Evolutionary conservation across 306 rosid species (phyloP).

Genomic region (Phaseolus lunatus): DNA sequence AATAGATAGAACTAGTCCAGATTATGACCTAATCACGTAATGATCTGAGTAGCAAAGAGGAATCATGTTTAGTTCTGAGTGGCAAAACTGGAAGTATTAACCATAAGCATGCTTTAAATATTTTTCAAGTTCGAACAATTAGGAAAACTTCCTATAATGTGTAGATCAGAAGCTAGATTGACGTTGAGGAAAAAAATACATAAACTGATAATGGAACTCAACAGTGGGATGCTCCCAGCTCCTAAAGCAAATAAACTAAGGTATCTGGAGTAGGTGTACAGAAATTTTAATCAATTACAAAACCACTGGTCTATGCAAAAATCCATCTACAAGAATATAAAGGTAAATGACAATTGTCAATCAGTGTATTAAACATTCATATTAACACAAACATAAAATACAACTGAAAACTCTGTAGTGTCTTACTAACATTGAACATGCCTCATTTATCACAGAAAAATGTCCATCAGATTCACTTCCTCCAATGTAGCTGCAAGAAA

Average conservation of each 20-base stretch:
- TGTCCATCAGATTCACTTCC: slow-evolving; percentile 85
- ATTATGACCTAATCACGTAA: slow-evolving; percentile 1
- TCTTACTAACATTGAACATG: slow-evolving; percentile 95
- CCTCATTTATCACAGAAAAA: slow-evolving; percentile 89
- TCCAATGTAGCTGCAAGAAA: slow-evolving; percentile 83
- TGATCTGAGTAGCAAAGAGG: slow-evolving; percentile 25
- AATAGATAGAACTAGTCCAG: slow-evolving; percentile 12
- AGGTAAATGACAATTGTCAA: slow-evolving; percentile 26
- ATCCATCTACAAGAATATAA: slow-evolving; percentile 15
- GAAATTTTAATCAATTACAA: slow-evolving; percentile 32
- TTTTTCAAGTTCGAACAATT: slow-evolving; percentile 34
- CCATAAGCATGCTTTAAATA: slow-evolving; percentile 8
- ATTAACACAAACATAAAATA: slow-evolving; percentile 21
- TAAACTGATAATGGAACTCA: slow-evolving; percentile 30
- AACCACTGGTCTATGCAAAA: slow-evolving; percentile 33
- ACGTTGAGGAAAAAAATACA: not conserved
- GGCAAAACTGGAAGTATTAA: slow-evolving; percentile 33
- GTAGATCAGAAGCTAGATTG: slow-evolving; percentile 26
- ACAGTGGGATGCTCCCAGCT: slow-evolving; percentile 20
- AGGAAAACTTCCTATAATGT: slow-evolving; percentile 17
- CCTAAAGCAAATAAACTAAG: slow-evolving; percentile 34
- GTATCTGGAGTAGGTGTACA: slow-evolving; percentile 13
- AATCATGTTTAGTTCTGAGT: slow-evolving; percentile 18
- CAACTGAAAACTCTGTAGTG: slow-evolving; percentile 40
- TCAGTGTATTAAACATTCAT: not conserved